Evolutionary conservation across 306 rosid genomes (phyloP), one percentile per base, ranked within the genome.

Genomic region (Prosopis cineraria): DNA sequence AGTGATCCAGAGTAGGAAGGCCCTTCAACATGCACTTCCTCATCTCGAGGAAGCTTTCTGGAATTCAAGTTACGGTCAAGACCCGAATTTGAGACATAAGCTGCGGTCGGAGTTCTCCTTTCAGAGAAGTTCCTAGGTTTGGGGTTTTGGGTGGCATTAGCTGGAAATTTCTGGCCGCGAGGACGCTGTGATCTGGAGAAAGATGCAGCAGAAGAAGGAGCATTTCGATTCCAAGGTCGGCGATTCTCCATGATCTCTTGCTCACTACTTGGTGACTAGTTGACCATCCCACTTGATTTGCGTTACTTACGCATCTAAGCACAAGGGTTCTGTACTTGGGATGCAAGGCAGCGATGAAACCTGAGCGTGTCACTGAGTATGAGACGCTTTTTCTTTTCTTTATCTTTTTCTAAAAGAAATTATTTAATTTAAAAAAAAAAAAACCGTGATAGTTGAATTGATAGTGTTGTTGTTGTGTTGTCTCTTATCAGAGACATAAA

Each of bases 1-100:
- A 89, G 65, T 81, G 74, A 33, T 74, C 74, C 80, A 69, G 53
- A 75, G 79, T 79, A 36, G 68, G 89, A 85, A 25, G 73, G 47
- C 19, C 36, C 25, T 53, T 79, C 75, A 4, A 59, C 69, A 33
- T 62, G 66, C 22, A 27, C 81, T 14, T 66, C 75, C 10, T 52
- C 84, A 60, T 25, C 69, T 37, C 55, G 55, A 30, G 16, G 17
- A 37, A 40, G 67, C 53, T 71, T 77, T 62, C 76, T 65, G 83
- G 71, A 6, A 27, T 50, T 56, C 65, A 63, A 27, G 48, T 48
- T 53, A 34, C 48, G 6, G 11, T 30, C 81, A 34, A 53, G 8
- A 22, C 16, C 53, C 66, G 52, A 70, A 76, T 29, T 45, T 44
- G 83, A 68, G 50, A 79, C 48, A 27, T 79, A 81, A 74, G 43